A percentile compares a stretch with the other conserved stretches of the same genome.
Evolutionary conservation across 345 rosid species (phyloP).

Genomic region (Citrus trifoliata): DNA sequence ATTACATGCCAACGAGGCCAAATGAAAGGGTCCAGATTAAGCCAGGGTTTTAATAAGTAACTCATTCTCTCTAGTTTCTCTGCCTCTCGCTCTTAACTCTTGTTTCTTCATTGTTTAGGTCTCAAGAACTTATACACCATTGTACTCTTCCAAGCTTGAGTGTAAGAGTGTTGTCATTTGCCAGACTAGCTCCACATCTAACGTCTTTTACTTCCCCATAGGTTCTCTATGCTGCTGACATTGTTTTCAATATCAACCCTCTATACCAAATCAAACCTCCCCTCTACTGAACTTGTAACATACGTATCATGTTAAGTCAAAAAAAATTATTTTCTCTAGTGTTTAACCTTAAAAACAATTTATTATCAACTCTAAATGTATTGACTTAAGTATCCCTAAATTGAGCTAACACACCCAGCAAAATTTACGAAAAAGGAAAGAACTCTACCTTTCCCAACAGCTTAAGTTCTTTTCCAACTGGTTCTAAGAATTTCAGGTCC

Average conservation of each 20-base stretch:
- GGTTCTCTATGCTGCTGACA: neutral
- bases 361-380: no score
- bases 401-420: neutral
- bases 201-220: neutral
- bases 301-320: neutral
- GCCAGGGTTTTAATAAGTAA: no score
- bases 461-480: constrained; percentile 74
- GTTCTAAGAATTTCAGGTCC: constrained; percentile 75
- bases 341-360: neutral
- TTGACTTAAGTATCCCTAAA: neutral
- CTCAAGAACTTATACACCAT: no score
- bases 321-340: neutral
- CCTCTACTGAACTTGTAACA: neutral
- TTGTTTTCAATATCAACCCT: no score
- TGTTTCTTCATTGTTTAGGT: no score
- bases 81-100: no score
- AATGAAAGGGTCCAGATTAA: no score
- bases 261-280: no score
- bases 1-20: no score
- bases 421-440: neutral
- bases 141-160: neutral
- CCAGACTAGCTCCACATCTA: neutral
- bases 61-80: no score
- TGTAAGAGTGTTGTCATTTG: neutral
- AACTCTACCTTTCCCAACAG: constrained; percentile 70